Conservation (phyloP, 2,329 filamentous ascomycete species). For the Cercospora sp. region DNA sequence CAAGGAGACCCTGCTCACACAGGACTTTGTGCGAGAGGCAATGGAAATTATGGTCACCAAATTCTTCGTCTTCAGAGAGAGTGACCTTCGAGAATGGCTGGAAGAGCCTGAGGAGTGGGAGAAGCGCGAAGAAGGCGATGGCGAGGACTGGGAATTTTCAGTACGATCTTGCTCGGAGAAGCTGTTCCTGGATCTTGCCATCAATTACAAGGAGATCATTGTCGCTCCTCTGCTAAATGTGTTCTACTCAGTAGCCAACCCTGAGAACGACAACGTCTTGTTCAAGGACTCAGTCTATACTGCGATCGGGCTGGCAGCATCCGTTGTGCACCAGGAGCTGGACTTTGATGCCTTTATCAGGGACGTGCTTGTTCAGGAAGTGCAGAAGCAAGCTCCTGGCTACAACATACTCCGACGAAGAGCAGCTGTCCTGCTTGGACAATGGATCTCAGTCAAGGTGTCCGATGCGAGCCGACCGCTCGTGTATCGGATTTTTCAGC, state of each 20-base stretch:
- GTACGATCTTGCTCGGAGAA: conserved; percentile 91
- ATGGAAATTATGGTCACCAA: conserved; percentile 82
- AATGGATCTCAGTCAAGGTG: conserved; percentile 83
- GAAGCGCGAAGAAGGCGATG: conserved; percentile 78
- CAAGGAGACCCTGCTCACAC: conserved; percentile 72
- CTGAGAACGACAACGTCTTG: conserved; percentile 67
- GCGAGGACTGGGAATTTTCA: conserved; percentile 87
- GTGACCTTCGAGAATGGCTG: conserved; percentile 88
- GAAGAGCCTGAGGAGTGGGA: conserved; percentile 97
- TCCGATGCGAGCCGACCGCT: conserved; percentile 66
- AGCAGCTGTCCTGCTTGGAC: conserved; percentile 82
- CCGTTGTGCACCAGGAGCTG: conserved; percentile 70
- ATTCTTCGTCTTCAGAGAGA: conserved; percentile 82
- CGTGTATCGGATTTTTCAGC: conserved; percentile 85
- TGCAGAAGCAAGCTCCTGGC: conserved; percentile 65
- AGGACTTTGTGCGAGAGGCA: conserved; percentile 75
- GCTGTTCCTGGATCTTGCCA: conserved; percentile 86
- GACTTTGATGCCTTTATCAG: conserved; percentile 82
- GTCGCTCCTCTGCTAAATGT: conserved; percentile 77
- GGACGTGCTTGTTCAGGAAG: conserved; percentile 74
- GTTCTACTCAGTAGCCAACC: conserved; percentile 73
- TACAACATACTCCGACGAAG: conserved; percentile 84
- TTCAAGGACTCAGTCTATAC: conserved; percentile 95
- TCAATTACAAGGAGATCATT: conserved; percentile 81
- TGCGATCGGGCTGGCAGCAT: conserved; percentile 81